Base-by-base conservation (phyloP, 352 stramenopile species). In the Phytopythium cucurbitacearum region DNA sequence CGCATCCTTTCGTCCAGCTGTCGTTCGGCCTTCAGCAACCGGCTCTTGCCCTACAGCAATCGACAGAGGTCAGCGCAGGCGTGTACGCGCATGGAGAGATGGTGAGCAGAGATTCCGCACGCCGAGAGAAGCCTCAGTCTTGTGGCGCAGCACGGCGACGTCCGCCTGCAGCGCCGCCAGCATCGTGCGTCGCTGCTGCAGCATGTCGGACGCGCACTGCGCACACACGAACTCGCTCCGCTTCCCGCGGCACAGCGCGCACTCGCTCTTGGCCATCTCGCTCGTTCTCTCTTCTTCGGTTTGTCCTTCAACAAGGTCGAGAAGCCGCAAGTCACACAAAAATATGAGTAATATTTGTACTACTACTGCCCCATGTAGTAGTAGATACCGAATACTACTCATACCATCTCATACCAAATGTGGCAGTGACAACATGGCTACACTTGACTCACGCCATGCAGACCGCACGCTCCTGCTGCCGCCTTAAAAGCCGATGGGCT, bases 131-230 rank as follows among this genome's bases (percentile, higher is more conserved):
- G 71, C 79, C 62, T 84, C 77, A 28, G 78, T 76, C 58, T 94
- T 92, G 57, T 90, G 87, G 53, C 81, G 78, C 52, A 92, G 60
- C 47, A 92, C 80, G 3, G 80, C 77, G 41, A 94, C 73, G 48
- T 94, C 84, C 3, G 84, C 84, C 51, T 89, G 78, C 33, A 94
- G 65, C 8, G 73, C 81, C 7, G 67, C 60, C 15, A 94, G 53
- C 77, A 92, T 91, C 7, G 78, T 91, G 48, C 80, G 68, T 43
- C 81, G 76, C 56, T 91, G 79, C 57, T 94, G 84, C 46, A 94
- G 59, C 67, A 81, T 71, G 43, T 73, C 71, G 40, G 65, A 77
- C 21, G 78, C 83, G 57, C 83, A 94, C 39, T 64, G 75, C 52
- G 74, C 67, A 47, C 83, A 94, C 39, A 57, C 73, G 65, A 91